Evolutionary conservation across 495 filamentous ascomycete species (phyloP), one percentile per base, ranked within the genome.

Genomic region (Xylaria flabelliformis): DNA sequence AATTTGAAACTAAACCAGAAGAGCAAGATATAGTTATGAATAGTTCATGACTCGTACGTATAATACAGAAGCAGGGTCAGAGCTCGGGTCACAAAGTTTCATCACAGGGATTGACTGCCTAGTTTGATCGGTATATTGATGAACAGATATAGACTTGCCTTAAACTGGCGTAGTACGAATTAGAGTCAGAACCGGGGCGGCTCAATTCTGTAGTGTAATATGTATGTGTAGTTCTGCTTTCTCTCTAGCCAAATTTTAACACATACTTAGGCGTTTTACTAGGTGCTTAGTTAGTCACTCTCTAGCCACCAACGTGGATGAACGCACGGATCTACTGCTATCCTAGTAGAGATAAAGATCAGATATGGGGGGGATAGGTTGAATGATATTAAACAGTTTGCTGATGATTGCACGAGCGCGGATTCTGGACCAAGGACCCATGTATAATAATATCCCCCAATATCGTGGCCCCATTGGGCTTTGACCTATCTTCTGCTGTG

Each of bases 61-160:
- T 29, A 44, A 50, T 59, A 46, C 58, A 13, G 56, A 9, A 64
- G 36, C 46, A 55, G 24, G 58, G 56, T 61, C 46, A 64, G 34
- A 42, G 36, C 44, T 32, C 26, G 32, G 46, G 50, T 67, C 34
- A 34, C 50, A 26, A 67, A 67, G 65, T 67, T 67, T 56, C 36
- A 36, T 56, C 36, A 67, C 46, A 67, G 26, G 44, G 64, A 53
- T 67, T 19, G 64, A 10, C 64, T 34, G 53, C 44, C n/a, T 34
- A 29, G 65, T 79, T 61, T 61, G 58, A 76, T 74, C 73, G 76
- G 70, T 82, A 83, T 84, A 84, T 82, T 80, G 80, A 77, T 75
- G 76, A 81, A 73, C 79, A 80, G 72, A 82, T 83, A 83, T 83
- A 82, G 76, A 73, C 29, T 67, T 67, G 21, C 63, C 63, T 67